Base-by-base conservation (phyloP, 495 filamentous ascomycete genomes). In the Penicillium nucicola region DNA sequence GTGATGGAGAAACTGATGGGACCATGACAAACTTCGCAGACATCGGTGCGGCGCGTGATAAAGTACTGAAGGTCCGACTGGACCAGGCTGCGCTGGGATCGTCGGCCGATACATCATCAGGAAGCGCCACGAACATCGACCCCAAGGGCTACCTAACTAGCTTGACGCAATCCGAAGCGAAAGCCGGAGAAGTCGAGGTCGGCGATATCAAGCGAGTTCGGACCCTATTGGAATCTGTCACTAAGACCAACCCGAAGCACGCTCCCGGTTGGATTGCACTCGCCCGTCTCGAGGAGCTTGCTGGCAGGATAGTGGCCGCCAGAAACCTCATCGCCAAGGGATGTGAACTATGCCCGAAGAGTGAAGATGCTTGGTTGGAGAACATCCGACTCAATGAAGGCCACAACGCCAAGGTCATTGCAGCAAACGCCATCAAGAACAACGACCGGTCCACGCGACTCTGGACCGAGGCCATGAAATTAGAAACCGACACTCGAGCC, bases 11-110 rank as follows among this genome's bases (percentile, higher is more conserved):
- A 39, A 71, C 67, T 14, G 89, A 96, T 60, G 92, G 92, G 2
- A 92, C 89, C 3, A 90, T 95, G 80, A 97, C 92, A 13, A 95
- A 98, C 62, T 98, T 98, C 61, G 90, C 91, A n/a, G 86, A 96
- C 61, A 97, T 99, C 53, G 93, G 95, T 61, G 89, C 90, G 30
- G 93, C 93, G 34, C 83, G 92, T 71, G 89, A 96, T 69, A 95
- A 92, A 64, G 92, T 96, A 4, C 79, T 99, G 15, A 82, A 93
- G 58, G 93, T 96, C 10, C 81, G 88, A 44, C 80, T 99, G 8
- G 93, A 97, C 58, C 88, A 95, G 65, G 90, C 90, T 33, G 91
- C 89, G 9, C 76, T 84, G 44, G 86, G 77, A 22, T 83, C 82
- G 10, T 80, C 81, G 12, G 80, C 79, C n/a, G 88, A 90, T 33